These are phyloP conservation scores for Sporobolus alterniflorus DNA, from an alignment of 202 grass and related monocot species.

Conservation along the genomic window DNA sequence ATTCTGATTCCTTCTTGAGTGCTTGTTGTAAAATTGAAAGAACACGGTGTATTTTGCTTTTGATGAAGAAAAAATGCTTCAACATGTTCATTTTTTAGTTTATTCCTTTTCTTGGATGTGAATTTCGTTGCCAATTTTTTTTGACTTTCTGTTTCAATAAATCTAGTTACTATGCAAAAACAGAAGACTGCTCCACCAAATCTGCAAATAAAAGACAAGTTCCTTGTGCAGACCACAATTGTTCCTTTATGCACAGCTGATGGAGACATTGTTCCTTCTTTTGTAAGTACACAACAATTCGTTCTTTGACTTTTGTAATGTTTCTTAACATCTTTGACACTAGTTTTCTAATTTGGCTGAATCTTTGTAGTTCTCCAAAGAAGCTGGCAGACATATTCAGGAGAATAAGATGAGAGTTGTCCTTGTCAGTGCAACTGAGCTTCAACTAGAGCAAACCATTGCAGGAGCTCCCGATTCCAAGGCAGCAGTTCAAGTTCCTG, in stretches of 20 bases:
- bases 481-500: constrained; percentile 26
- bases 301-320: constrained; percentile 3
- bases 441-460: constrained; percentile 34
- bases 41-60: background rate
- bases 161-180: constrained; percentile 91
- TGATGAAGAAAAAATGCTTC: background rate
- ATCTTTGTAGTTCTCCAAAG: constrained; percentile 80
- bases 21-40: background rate
- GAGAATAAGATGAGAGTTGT: constrained; percentile 85
- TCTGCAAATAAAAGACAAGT: constrained; percentile 90
- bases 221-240: constrained; percentile 81
- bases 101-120: background rate
- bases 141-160: constrained; percentile 28
- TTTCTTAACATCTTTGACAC: constrained; percentile 10
- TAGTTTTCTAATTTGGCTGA: constrained; percentile 18
- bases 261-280: constrained; percentile 70
- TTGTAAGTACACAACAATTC: constrained; percentile 60
- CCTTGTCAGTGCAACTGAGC: constrained; percentile 52
- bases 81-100: background rate
- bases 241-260: constrained; percentile 72
- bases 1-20: background rate
- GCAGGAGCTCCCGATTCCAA: constrained; percentile 19
- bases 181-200: constrained; percentile 60
- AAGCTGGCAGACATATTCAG: constrained; percentile 71
- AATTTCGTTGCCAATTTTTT: background rate